These are phyloP conservation scores for Cucurbita maxima DNA, from an alignment of 306 rosid genomes.

Conservation along the genomic window DNA sequence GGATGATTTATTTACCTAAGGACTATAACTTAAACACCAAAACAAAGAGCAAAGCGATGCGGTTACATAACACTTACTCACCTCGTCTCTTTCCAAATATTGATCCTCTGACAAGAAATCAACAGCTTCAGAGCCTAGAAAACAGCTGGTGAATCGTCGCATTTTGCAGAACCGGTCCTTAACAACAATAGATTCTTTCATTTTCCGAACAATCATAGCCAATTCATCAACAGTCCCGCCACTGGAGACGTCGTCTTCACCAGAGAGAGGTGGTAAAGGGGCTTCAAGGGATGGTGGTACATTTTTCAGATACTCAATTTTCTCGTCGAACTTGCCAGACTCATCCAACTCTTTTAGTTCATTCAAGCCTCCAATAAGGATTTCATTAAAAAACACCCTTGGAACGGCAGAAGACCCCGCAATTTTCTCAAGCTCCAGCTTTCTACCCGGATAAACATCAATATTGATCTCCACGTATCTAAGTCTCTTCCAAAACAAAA, in stretches of 20 bases:
- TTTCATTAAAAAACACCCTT: slow-evolving; percentile 65
- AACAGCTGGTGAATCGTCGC: slow-evolving; percentile 63
- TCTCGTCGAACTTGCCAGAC: slow-evolving; percentile 62
- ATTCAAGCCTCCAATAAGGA: slow-evolving; percentile 60
- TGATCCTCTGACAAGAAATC: slow-evolving; percentile 89
- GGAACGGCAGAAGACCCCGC: slow-evolving; percentile 66
- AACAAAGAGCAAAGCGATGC: neutral
- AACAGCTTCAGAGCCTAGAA: slow-evolving; percentile 70
- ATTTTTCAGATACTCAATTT: slow-evolving; percentile 54
- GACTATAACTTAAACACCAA: neutral
- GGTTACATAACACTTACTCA: slow-evolving; percentile 9
- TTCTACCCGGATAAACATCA: slow-evolving; percentile 65
- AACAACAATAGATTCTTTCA: slow-evolving; percentile 62
- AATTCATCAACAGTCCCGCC: slow-evolving; percentile 58
- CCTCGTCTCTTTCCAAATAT: slow-evolving; percentile 85
- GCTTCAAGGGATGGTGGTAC: slow-evolving; percentile 59
- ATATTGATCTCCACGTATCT: slow-evolving; percentile 64
- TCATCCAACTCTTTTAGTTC: slow-evolving; percentile 48
- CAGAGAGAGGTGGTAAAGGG: slow-evolving; percentile 73
- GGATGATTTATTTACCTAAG: neutral
- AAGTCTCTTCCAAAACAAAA: slow-evolving; percentile 51
- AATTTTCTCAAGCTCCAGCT: slow-evolving; percentile 59
- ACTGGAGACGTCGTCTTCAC: slow-evolving; percentile 63
- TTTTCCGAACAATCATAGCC: slow-evolving; percentile 54
- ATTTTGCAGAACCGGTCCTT: slow-evolving; percentile 68